A percentile compares a stretch with the other conserved stretches of the same genome.
Conservation (phyloP, 1,284 basidiomycete species). For the Wallemia hederae region DNA sequence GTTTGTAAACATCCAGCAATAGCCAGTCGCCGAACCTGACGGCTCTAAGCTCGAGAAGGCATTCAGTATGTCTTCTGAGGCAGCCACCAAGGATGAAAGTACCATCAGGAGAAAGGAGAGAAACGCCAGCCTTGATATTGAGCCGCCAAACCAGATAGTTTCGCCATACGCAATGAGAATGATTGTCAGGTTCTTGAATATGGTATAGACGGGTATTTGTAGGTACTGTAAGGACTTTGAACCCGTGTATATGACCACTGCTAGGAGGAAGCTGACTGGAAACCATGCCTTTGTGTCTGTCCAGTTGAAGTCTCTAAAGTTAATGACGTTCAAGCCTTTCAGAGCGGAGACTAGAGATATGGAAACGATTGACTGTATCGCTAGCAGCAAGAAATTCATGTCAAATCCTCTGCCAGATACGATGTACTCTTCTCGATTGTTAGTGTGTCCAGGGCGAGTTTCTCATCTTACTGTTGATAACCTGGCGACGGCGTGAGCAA, state of each 20-base stretch:
- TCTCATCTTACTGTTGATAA: background rate
- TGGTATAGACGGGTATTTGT: conserved; percentile 77
- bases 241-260: conserved; percentile 89
- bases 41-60: conserved; percentile 9
- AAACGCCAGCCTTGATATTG: conserved; percentile 61
- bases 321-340: conserved; percentile 57
- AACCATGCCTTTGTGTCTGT: conserved; percentile 78
- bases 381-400: conserved; percentile 85
- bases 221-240: conserved; percentile 93
- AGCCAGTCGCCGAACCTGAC: conserved; percentile 28
- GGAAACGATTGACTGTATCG: conserved; percentile 72
- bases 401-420: conserved; percentile 79
- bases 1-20: conserved; percentile 89
- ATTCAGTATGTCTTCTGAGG: conserved; percentile 47
- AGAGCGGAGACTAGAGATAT: conserved; percentile 40
- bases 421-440: conserved; percentile 33
- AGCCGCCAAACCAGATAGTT: conserved; percentile 83
- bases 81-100: conserved; percentile 80
- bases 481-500: background rate
- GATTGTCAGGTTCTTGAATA: conserved; percentile 98
- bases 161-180: conserved; percentile 97
- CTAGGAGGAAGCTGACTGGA: conserved; percentile 72
- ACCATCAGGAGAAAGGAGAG: conserved; percentile 86
- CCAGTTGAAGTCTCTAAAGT: conserved; percentile 55
- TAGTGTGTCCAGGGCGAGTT: background rate